Evolutionary conservation across 768 basidiomycete genomes (phyloP).

Genomic region (Phylloporus sp.): DNA sequence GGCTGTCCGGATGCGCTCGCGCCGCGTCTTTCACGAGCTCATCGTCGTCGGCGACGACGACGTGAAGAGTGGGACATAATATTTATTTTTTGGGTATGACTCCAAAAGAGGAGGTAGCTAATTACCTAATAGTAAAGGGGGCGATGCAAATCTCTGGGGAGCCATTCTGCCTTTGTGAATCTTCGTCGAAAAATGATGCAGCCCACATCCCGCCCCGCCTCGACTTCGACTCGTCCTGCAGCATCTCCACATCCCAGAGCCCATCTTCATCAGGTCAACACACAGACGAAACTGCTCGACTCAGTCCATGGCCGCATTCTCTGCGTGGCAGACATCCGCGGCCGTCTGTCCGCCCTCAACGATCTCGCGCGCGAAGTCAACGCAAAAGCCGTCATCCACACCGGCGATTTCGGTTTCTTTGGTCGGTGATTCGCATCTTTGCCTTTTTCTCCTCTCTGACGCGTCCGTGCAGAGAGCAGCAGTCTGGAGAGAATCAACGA

Average conservation of each 20-base stretch:
- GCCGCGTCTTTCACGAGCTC: slow-evolving; percentile 21
- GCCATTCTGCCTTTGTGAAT: slow-evolving; percentile 22
- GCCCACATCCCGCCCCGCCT: slow-evolving; percentile 51
- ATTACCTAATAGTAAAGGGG: slow-evolving; percentile 25
- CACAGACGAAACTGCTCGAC: slow-evolving; percentile 76
- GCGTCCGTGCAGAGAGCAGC: slow-evolving; percentile 50
- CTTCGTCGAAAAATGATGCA: slow-evolving; percentile 42
- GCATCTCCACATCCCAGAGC: slow-evolving; percentile 50
- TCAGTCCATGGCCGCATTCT: slow-evolving; percentile 80
- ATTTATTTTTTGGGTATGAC: not conserved
- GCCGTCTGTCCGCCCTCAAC: slow-evolving; percentile 83
- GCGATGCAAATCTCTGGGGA: too few species aligned
- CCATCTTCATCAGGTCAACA: slow-evolving; percentile 51
- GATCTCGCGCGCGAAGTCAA: slow-evolving; percentile 84
- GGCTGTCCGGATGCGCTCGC: slow-evolving; percentile 10
- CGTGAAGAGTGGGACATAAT: slow-evolving; percentile 18
- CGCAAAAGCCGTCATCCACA: slow-evolving; percentile 92
- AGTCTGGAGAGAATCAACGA: slow-evolving; percentile 91
- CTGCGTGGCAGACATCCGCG: slow-evolving; percentile 92
- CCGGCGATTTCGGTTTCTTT: slow-evolving; percentile 99
- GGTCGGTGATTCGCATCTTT: slow-evolving; percentile 41
- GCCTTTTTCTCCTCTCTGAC: slow-evolving; percentile 11
- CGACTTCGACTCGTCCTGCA: slow-evolving; percentile 54
- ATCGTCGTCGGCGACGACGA: slow-evolving; percentile 22
- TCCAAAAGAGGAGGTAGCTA: slow-evolving; percentile 17